Base-by-base conservation (phyloP, 345 rosid species). In the Eucalyptus albens region DNA sequence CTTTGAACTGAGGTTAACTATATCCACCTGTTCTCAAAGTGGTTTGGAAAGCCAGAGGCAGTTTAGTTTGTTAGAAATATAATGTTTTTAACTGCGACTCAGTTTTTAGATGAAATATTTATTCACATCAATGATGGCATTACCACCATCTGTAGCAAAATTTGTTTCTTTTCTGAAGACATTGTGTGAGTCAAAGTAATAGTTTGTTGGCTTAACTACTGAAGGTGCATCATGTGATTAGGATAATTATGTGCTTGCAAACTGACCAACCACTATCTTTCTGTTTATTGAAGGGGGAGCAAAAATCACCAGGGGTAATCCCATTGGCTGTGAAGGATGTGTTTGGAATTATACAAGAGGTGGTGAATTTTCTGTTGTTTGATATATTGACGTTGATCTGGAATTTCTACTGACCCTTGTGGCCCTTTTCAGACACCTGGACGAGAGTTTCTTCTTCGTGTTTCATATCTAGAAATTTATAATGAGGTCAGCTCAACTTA, bases 321-420 rank as follows among this genome's bases (percentile, higher is more conserved):
- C 99, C 99, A 6, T 87, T 97, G 94, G 98, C 99, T 4, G 95
- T 97, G 91, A 97, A 97, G 93, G 99, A 97, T 91, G 99, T 95
- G 12, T 97, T 96, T 93, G 95, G 97, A 91, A 96, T 97, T 90
- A 97, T 97, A 91, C 99, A 97, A 93, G 99, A 97, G 98, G 99
- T 97, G 92, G 86, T 77, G 44, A 53, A 62, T 89, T 88, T 65
- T 31, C 87, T 85, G 21, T 87, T n/a, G 19, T 86, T 42, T 21
- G 60, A 33, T 59, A 81, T 8, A 33, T 45, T 87, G 27, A 44
- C 15, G 62, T 55, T 24, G 81, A 86, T 33, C 89, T 37, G 40
- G 87, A 88, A 44, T 37, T 33, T 89, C 65, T 49, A n/a, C 86
- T 87, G 51, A 91, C 33, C 60, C 88, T 87, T 55, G 86, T 87